These are phyloP conservation scores for Conticribra weissflogii DNA, from an alignment of 108 stramenopile genomes.

Conservation along the genomic window DNA sequence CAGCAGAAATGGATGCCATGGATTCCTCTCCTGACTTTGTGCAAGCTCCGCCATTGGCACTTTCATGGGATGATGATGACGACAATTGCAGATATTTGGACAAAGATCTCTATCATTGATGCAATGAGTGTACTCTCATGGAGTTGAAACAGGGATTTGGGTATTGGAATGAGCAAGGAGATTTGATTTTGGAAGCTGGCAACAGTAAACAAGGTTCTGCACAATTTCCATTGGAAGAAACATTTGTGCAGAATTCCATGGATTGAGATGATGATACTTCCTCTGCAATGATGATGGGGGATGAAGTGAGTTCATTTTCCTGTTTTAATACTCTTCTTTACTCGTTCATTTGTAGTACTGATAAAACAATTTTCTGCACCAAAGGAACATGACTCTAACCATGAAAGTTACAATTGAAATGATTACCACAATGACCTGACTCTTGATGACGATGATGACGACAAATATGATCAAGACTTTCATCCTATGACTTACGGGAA, in stretches of 20 bases:
- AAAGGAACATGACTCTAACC: conserved; percentile 41
- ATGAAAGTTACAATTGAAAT: conserved; percentile 46
- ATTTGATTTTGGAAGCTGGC: conserved; percentile 64
- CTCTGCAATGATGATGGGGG: conserved; percentile 1
- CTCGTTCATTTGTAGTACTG: neutral
- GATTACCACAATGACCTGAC: conserved; percentile 45
- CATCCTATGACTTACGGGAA: too few species aligned
- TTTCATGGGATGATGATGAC: conserved; percentile 33
- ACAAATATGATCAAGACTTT: too few species aligned
- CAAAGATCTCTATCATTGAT: neutral
- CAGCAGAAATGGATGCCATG: neutral
- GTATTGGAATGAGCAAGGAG: conserved; percentile 76
- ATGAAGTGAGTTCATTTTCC: neutral
- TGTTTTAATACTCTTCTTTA: neutral
- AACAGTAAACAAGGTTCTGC: conserved; percentile 15
- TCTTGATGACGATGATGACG: conserved; percentile 24
- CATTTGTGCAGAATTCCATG: conserved; percentile 17
- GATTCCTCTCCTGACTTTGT: conserved; percentile 28
- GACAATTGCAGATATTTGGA: neutral
- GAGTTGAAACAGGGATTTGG: conserved; percentile 72
- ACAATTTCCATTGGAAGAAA: conserved; percentile 5
- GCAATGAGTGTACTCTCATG: conserved; percentile 25
- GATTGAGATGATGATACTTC: conserved; percentile 15
- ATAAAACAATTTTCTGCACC: too few species aligned
- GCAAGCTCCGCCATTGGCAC: conserved; percentile 8